phyloP scores from a whole-genome alignment of 495 filamentous ascomycete genomes.

The Bombardia bombarda region DNA sequence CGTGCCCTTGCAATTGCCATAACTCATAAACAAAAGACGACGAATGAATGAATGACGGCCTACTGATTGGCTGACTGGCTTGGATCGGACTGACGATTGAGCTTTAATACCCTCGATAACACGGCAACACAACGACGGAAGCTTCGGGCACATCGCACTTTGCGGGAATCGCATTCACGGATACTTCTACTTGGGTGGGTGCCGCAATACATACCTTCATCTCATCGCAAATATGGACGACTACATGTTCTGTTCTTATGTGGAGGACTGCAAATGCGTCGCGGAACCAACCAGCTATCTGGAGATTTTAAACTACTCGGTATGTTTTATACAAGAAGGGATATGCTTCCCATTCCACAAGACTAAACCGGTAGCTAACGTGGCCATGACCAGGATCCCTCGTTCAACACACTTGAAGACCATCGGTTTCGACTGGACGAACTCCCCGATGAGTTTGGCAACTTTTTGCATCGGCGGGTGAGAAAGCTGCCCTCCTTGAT shows the following conservation, averaged over 20 bases:
- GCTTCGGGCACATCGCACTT: too few relatives aligned
- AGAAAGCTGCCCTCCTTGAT: constrained; percentile 6
- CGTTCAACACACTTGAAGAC: constrained; percentile 38
- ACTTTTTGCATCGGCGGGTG: constrained; percentile 42
- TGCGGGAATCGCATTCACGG: too few relatives aligned
- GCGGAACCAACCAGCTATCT: constrained; percentile 42
- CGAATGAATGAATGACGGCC: too few relatives aligned
- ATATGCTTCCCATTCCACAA: background rate
- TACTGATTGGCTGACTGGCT: too few relatives aligned
- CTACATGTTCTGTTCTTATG: constrained; percentile 40
- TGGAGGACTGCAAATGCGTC: constrained; percentile 34
- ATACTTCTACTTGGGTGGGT: too few relatives aligned
- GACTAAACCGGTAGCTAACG: background rate
- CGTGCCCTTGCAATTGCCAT: too few relatives aligned
- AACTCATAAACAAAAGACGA: too few relatives aligned
- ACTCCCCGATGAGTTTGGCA: constrained; percentile 42
- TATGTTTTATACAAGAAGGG: constrained; percentile 18
- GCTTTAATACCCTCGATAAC: too few relatives aligned
- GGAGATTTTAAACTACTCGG: constrained; percentile 49
- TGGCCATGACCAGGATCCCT: constrained; percentile 5
- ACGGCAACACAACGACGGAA: too few relatives aligned
- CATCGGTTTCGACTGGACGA: constrained; percentile 32
- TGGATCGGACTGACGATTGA: too few relatives aligned
- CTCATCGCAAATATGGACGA: constrained; percentile 52
- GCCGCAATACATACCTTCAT: too few relatives aligned